phyloP scores from a whole-genome alignment of 83 land plant genomes.

The Diphasiastrum complanatum region DNA sequence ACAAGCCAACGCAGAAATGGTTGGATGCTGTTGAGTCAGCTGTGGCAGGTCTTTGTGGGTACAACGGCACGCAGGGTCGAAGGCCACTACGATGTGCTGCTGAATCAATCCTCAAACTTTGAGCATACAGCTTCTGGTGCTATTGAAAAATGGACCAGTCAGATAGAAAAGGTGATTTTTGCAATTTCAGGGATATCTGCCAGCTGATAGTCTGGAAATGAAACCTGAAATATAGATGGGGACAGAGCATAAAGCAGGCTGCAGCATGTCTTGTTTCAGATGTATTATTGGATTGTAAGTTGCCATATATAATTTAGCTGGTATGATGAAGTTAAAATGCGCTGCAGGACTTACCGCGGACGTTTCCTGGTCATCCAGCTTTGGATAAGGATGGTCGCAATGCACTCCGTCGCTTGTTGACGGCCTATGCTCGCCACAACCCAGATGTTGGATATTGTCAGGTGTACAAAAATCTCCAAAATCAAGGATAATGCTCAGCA shows the following conservation, averaged over 20 bases:
- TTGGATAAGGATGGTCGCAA: constrained; percentile 15
- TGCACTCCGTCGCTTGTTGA: constrained; percentile 8
- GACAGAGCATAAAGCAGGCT: too few relatives aligned
- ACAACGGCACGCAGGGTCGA: constrained; percentile 10
- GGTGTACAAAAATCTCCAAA: too few relatives aligned
- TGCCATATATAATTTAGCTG: background rate
- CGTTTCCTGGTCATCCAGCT: constrained; percentile 17
- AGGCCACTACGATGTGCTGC: constrained; percentile 4
- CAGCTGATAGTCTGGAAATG: too few relatives aligned
- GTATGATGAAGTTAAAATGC: background rate
- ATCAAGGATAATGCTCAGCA: too few relatives aligned
- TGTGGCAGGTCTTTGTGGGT: constrained; percentile 15
- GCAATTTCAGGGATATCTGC: too few relatives aligned
- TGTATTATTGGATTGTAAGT: background rate
- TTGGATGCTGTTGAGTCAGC: too few relatives aligned
- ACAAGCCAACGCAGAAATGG: too few relatives aligned
- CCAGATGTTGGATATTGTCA: constrained; percentile 18
- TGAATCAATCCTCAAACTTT: background rate
- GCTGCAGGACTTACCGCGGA: constrained; percentile 10
- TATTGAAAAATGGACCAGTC: constrained; percentile 3
- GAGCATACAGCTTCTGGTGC: background rate
- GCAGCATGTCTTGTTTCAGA: too few relatives aligned
- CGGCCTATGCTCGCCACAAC: constrained; percentile 13
- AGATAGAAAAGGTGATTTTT: constrained; percentile 19
- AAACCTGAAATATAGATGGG: too few relatives aligned